Percentiles rank a stretch among this genome's conserved stretches.
These are phyloP conservation scores for Morella rubra DNA, from an alignment of 306 rosid genomes.

Conservation along the genomic window DNA sequence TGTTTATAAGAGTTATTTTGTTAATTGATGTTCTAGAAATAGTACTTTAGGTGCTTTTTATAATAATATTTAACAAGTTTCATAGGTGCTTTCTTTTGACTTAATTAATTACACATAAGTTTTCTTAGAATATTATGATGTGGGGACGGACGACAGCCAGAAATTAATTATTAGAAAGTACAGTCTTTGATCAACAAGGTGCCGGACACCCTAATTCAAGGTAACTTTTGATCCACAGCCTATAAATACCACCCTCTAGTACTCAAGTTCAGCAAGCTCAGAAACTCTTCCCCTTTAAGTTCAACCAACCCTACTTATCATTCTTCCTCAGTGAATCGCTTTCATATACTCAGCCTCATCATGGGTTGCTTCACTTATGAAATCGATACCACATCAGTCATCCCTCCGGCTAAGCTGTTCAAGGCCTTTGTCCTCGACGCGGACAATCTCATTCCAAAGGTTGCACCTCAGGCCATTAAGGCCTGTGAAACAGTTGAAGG, in stretches of 20 bases:
- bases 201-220: neutral
- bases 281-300: too few relatives aligned
- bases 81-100: neutral
- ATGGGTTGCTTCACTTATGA: constrained; percentile 37
- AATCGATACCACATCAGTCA: constrained; percentile 15
- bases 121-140: neutral
- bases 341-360: neutral
- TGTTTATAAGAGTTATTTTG: too few relatives aligned
- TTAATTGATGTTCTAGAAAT: too few relatives aligned
- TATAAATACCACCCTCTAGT: too few relatives aligned
- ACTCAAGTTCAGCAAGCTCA: too few relatives aligned
- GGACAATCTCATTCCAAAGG: constrained; percentile 5
- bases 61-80: neutral
- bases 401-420: constrained; percentile 34
- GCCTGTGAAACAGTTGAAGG: constrained; percentile 15
- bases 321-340: too few relatives aligned
- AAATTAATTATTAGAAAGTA: too few relatives aligned
- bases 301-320: too few relatives aligned
- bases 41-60: neutral
- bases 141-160: neutral
- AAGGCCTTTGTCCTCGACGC: constrained; percentile 27
- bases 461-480: too few relatives aligned
- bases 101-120: too few relatives aligned
- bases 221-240: neutral
- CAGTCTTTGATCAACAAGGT: neutral